Conservation (phyloP, 75 land plant species). For the Ceratopteris richardii region DNA sequence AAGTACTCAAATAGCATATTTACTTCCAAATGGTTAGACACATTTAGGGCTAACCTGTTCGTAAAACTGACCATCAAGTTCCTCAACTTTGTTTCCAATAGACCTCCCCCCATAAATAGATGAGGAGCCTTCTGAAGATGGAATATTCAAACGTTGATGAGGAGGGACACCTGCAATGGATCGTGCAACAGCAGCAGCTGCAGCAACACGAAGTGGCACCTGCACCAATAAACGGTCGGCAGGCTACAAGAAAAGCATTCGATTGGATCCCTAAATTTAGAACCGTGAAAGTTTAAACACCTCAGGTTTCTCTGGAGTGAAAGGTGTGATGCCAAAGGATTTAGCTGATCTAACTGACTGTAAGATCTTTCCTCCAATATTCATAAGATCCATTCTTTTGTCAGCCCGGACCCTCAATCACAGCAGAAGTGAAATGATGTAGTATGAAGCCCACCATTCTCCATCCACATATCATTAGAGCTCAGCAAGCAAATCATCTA, state of each 20-base stretch:
- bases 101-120: conserved; percentile 63
- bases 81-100: conserved; percentile 42
- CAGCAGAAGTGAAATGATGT: not conserved
- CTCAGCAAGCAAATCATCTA: no score
- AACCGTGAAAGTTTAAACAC: no score
- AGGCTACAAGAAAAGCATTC: not conserved
- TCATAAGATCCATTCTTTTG: conserved; percentile 58
- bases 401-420: not conserved
- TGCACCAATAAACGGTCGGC: conserved; percentile 7
- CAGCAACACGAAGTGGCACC: conserved; percentile 95
- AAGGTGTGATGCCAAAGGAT: conserved; percentile 50
- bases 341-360: conserved; percentile 69
- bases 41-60: conserved; percentile 64
- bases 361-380: conserved; percentile 75
- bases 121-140: conserved; percentile 51
- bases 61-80: conserved; percentile 72
- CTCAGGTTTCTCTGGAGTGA: conserved; percentile 73
- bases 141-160: conserved; percentile 60
- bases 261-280: not conserved
- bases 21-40: not conserved
- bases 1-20: not conserved
- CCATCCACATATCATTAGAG: not conserved
- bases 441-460: not conserved
- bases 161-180: conserved; percentile 80
- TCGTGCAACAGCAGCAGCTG: conserved; percentile 94